phyloP scores from a whole-genome alignment of 176 grass and related monocot genomes.

The Tillandsia fasciculata region DNA sequence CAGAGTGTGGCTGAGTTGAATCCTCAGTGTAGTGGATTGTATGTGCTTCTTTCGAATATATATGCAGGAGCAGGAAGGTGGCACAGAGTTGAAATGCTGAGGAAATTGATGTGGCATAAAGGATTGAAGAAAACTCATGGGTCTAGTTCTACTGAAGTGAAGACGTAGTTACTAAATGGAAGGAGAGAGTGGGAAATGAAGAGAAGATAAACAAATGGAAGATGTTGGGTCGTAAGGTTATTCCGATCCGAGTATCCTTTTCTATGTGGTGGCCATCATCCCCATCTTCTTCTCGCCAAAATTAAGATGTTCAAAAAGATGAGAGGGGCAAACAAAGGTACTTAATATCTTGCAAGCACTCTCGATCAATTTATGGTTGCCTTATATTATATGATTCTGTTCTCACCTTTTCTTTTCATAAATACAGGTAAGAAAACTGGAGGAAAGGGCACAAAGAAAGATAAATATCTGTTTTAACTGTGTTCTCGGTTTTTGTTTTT shows the following conservation, averaged over 20 bases:
- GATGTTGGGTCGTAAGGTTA: not conserved
- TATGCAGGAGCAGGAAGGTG: constrained; percentile 26
- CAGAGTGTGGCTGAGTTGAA: constrained; percentile 25
- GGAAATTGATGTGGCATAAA: constrained; percentile 29
- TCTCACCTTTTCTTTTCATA: not conserved
- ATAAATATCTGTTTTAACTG: not conserved
- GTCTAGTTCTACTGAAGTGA: constrained; percentile 26
- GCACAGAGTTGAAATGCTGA: constrained; percentile 19
- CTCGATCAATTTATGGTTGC: not conserved
- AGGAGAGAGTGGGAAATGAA: not conserved
- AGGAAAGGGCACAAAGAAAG: not conserved
- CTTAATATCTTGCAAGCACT: not conserved
- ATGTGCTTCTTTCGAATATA: constrained; percentile 38
- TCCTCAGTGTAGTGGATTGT: constrained; percentile 30
- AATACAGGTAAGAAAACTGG: not conserved
- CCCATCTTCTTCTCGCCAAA: not conserved
- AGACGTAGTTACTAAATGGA: not conserved
- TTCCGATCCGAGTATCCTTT: not conserved
- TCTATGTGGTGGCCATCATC: not conserved
- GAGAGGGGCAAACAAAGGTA: not conserved
- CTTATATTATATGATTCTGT: not conserved
- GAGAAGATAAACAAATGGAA: not conserved
- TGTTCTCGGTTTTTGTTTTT: not conserved
- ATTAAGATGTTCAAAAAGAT: not conserved
- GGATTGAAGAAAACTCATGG: constrained; percentile 34